Evolutionary conservation across 768 basidiomycete species (phyloP), one percentile per base, ranked within the genome.

Genomic region (Tylopilus vinaceipallidus): DNA sequence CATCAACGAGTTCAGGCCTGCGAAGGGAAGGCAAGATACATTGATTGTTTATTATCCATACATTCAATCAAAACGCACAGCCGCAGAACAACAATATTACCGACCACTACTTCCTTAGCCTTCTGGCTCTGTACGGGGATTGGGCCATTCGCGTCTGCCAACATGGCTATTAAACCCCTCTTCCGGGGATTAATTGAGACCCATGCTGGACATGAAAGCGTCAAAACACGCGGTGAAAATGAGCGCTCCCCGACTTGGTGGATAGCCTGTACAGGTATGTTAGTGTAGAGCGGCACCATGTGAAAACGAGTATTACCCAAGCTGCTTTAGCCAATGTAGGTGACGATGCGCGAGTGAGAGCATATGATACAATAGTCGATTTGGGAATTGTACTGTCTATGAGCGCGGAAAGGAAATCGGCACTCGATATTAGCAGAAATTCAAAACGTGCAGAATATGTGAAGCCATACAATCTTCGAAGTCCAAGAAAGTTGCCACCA

Each of bases 401-500:
- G 73, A 12, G 75, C 39, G 64, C 3, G 75, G 75, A 12, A 72
- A 66, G 14, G 59, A 51, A 53, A 72, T 74, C 75, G 40, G 49
- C 34, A 14, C 41, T 24, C 26, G 20, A 47, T 46, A 35, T 52
- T 24, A 47, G 35, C 29, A 10, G 27, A 22, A 23, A 20, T 11
- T 40, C 27, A 14, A 38, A 40, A 32, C 16, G 24, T 27, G 12
- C 20, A 26, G 37, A 23, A 46, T 45, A 17, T 49, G 40, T 23
- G 29, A 47, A 32, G 30, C 53, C 79, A 54, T 64, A 88, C 86
- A 84, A 51, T 83, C 76, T 40, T 75, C 76, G 41, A 83, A 81
- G 50, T 87, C 77, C n/a, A 84, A 64, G 52, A 75, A 80, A 42
- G 72, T 77, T 19, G 75, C 73, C 10, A 76, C 72, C 6, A 89